phyloP scores from a whole-genome alignment of 495 filamentous ascomycete genomes.

The Lophiostoma macrostomum region DNA sequence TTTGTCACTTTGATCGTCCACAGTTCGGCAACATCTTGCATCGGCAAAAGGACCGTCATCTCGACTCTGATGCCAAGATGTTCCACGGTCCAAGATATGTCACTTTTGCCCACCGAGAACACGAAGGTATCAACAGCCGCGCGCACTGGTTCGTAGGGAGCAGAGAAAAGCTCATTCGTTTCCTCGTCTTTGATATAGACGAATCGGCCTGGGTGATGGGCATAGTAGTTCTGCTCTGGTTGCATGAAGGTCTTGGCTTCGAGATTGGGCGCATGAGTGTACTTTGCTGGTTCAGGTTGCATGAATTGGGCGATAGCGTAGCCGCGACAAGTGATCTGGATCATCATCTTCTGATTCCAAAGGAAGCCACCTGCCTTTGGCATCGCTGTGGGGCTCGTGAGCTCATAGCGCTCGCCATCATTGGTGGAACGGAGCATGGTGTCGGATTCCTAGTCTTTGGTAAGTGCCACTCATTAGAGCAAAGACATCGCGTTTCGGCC shows the following conservation, averaged over 20 bases:
- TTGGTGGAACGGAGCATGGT: conserved; percentile 44
- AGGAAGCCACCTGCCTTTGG: conserved; percentile 56
- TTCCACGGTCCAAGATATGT: conserved; percentile 54
- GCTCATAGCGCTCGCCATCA: conserved; percentile 54
- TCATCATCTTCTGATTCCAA: conserved; percentile 63
- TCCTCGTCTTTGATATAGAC: conserved; percentile 60
- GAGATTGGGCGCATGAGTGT: conserved; percentile 54
- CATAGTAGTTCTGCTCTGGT: conserved; percentile 57
- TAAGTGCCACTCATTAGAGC: too few relatives aligned
- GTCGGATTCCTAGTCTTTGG: conserved; percentile 5
- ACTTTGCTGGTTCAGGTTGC: conserved; percentile 59
- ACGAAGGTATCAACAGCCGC: conserved; percentile 48
- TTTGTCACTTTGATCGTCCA: conserved; percentile 56
- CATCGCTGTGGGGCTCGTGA: conserved; percentile 53
- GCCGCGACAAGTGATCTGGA: conserved; percentile 55
- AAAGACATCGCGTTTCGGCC: too few relatives aligned
- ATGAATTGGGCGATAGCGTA: conserved; percentile 58
- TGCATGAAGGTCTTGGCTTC: conserved; percentile 61
- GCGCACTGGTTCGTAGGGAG: conserved; percentile 56
- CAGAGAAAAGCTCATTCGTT: conserved; percentile 51
- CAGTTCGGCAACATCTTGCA: conserved; percentile 53
- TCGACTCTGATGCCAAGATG: conserved; percentile 50
- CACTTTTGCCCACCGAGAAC: conserved; percentile 55
- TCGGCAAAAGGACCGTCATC: conserved; percentile 52
- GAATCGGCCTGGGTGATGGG: conserved; percentile 57